Conservation (phyloP, 306 rosid species). For the Prunus dulcis region DNA sequence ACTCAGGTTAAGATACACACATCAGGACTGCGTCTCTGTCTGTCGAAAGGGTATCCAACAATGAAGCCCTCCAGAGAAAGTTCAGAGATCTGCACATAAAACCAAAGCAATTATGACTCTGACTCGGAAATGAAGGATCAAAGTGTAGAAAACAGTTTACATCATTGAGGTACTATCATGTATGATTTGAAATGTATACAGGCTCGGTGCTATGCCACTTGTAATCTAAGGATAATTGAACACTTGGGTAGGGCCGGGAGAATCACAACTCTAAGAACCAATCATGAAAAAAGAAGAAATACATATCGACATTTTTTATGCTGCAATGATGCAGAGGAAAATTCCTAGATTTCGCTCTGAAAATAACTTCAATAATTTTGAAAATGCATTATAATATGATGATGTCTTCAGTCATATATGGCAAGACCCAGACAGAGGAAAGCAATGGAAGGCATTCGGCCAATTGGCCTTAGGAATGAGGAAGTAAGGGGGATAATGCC, state of each 20-base stretch:
- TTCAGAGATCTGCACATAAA: constrained; percentile 56
- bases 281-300: not conserved
- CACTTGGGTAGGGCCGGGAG: not conserved
- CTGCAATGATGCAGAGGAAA: not conserved
- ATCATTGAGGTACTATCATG: not conserved
- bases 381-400: not conserved
- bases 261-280: not conserved
- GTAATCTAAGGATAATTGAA: not conserved
- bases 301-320: not conserved
- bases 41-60: constrained; percentile 58
- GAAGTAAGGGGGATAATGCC: no score
- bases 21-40: constrained; percentile 23
- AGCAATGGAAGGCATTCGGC: not conserved
- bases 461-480: no score
- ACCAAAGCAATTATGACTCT: constrained; percentile 15
- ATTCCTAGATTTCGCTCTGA: not conserved
- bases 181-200: not conserved
- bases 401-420: not conserved
- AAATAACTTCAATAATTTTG: not conserved
- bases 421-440: not conserved
- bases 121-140: not conserved
- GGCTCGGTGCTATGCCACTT: not conserved
- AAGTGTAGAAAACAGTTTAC: not conserved
- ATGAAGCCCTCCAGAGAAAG: constrained; percentile 63
- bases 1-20: constrained; percentile 36